Percentiles rank a stretch among this genome's conserved stretches.
Conservation (phyloP, 2,329 filamentous ascomycete species). For the Colletotrichum endophyticum region DNA sequence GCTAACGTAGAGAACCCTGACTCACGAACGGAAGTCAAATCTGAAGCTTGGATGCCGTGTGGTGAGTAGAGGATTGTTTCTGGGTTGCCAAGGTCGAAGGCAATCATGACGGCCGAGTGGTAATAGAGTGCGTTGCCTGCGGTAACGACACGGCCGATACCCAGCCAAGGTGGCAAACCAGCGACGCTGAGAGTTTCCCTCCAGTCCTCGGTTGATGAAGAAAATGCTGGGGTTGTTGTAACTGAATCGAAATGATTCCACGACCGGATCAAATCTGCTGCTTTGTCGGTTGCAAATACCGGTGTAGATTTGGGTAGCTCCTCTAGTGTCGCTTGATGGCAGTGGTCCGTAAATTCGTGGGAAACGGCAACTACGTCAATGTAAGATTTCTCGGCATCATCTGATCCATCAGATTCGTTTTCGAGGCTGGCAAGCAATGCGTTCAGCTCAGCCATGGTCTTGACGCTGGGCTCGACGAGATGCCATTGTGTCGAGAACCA, state of each 20-base stretch:
- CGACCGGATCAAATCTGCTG: conserved; percentile 57
- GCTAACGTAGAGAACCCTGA: conserved; percentile 57
- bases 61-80: conserved; percentile 20
- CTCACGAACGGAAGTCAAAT: conserved; percentile 46
- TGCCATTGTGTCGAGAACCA: conserved; percentile 74
- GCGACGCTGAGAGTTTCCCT: conserved; percentile 20
- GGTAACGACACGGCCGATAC: conserved; percentile 61
- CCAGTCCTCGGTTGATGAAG: conserved; percentile 28
- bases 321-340: conserved; percentile 64
- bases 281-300: conserved; percentile 64
- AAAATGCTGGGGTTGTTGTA: conserved; percentile 51
- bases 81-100: conserved; percentile 45
- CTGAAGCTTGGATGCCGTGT: conserved; percentile 25
- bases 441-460: conserved; percentile 61
- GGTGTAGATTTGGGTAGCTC: conserved; percentile 59
- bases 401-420: conserved; percentile 19
- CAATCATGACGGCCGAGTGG: conserved; percentile 65
- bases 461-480: conserved; percentile 55
- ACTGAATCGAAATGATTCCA: conserved; percentile 67
- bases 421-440: conserved; percentile 55
- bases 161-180: conserved; percentile 63
- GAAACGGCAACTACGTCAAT: conserved; percentile 66
- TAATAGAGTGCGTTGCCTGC: conserved; percentile 61
- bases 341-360: conserved; percentile 74
- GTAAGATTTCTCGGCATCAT: conserved; percentile 31